Evolutionary conservation across 768 basidiomycete genomes (phyloP).

Genomic region (Suillus subaureus): DNA sequence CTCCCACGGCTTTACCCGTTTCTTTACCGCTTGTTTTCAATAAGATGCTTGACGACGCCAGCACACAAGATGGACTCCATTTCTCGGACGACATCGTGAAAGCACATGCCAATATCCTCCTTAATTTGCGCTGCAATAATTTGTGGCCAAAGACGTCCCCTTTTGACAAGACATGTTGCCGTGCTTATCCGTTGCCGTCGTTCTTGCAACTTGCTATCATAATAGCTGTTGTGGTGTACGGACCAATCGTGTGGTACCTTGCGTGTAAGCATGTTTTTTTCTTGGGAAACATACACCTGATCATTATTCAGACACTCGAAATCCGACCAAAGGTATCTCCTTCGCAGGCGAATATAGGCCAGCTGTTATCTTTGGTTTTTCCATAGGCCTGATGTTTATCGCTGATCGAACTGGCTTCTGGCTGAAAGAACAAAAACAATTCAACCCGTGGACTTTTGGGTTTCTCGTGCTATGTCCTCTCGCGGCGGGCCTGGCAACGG

Average conservation of each 20-base stretch:
- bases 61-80: constrained; percentile 87
- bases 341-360: constrained; percentile 34
- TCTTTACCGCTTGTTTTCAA: constrained; percentile 82
- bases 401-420: constrained; percentile 88
- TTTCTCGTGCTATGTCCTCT: constrained; percentile 58
- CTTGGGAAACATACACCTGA: constrained; percentile 21
- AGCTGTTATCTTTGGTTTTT: constrained; percentile 62
- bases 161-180: constrained; percentile 80
- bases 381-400: constrained; percentile 67
- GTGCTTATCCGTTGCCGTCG: constrained; percentile 69
- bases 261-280: constrained; percentile 25
- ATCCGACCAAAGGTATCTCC: constrained; percentile 17
- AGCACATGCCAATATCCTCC: constrained; percentile 74
- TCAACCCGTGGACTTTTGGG: constrained; percentile 66
- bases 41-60: constrained; percentile 66
- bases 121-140: constrained; percentile 84
- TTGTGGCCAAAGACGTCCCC: constrained; percentile 61
- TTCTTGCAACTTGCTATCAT: constrained; percentile 58
- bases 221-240: constrained; percentile 46
- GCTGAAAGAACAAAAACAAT: constrained; percentile 89
- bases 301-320: constrained; percentile 14
- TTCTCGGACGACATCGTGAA: constrained; percentile 64
- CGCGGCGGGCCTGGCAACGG: constrained; percentile 58
- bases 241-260: constrained; percentile 49
- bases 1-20: constrained; percentile 37